Evolutionary conservation across 2,329 filamentous ascomycete genomes (phyloP).

Genomic region (Venturia carpophila): DNA sequence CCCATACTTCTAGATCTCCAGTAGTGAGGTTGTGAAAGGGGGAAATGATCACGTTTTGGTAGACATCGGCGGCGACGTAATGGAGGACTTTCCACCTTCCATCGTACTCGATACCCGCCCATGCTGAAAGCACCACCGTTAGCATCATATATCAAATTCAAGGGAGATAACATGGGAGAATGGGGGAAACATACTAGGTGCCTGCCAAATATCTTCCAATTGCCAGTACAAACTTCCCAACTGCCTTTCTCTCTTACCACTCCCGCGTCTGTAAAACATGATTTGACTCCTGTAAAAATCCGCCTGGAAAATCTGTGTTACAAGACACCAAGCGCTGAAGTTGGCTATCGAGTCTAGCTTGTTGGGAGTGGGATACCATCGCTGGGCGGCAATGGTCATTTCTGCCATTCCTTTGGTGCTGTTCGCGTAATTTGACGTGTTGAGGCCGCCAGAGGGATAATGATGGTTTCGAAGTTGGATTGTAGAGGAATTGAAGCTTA

Average conservation of each 20-base stretch:
- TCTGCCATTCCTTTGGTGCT: slow-evolving; percentile 43
- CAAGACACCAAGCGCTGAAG: slow-evolving; percentile 54
- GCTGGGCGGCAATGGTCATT: slow-evolving; percentile 50
- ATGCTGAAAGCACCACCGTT: slow-evolving; percentile 28
- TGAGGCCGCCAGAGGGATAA: slow-evolving; percentile 42
- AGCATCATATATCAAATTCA: background rate
- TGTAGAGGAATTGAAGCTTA: slow-evolving; percentile 50
- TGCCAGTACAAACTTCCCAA: slow-evolving; percentile 58
- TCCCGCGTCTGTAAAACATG: slow-evolving; percentile 53
- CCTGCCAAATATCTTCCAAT: slow-evolving; percentile 57
- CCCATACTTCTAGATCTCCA: slow-evolving; percentile 46
- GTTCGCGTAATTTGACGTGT: slow-evolving; percentile 40
- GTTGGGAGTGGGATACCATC: slow-evolving; percentile 50
- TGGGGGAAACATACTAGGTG: slow-evolving; percentile 36
- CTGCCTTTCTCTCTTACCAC: slow-evolving; percentile 49
- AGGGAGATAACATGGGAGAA: too few relatives aligned
- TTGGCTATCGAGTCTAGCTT: slow-evolving; percentile 48
- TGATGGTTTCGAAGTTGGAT: slow-evolving; percentile 54
- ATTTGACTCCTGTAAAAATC: slow-evolving; percentile 55
- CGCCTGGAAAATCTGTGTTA: slow-evolving; percentile 57
- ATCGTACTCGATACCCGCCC: slow-evolving; percentile 56
- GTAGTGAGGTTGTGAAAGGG: slow-evolving; percentile 47
- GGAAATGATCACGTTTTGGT: slow-evolving; percentile 51
- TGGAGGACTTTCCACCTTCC: slow-evolving; percentile 57
- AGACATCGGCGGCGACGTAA: slow-evolving; percentile 51